phyloP scores from a whole-genome alignment of 2,329 filamentous ascomycete species.

The Xylariaceae sp. region DNA sequence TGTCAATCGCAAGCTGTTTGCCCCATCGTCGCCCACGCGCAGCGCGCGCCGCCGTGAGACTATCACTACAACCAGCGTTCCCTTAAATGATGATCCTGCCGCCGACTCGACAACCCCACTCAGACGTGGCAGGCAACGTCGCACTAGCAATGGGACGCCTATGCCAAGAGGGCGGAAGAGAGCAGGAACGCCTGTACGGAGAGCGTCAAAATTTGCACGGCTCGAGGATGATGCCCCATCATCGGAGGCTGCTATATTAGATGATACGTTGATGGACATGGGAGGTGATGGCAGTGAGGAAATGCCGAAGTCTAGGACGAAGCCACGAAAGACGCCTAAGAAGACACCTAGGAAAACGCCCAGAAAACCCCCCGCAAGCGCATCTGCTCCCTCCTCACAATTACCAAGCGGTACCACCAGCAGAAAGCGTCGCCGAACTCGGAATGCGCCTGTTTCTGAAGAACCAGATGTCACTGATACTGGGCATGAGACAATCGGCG shows the following conservation, averaged over 20 bases:
- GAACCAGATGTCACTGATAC: conserved; percentile 23
- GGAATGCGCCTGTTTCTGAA: conserved; percentile 29
- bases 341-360: conserved; percentile 9
- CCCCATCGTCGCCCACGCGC: conserved; percentile 39
- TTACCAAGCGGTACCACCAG: conserved; percentile 25
- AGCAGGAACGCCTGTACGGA: conserved; percentile 43
- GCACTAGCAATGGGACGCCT: conserved; percentile 51
- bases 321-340: conserved; percentile 29
- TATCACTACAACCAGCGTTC: conserved; percentile 47
- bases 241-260: conserved; percentile 27
- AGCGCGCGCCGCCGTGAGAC: conserved; percentile 36
- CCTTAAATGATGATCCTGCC: conserved; percentile 37
- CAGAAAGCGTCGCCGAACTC: conserved; percentile 33
- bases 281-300: conserved; percentile 26
- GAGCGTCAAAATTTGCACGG: conserved; percentile 35
- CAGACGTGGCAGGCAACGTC: conserved; percentile 43
- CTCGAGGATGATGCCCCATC: conserved; percentile 28
- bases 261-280: conserved; percentile 26
- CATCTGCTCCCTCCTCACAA: conserved; percentile 29
- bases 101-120: conserved; percentile 38
- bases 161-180: conserved; percentile 45
- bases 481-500: conserved; percentile 10
- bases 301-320: conserved; percentile 36
- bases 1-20: conserved; percentile 36
- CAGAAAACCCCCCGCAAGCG: conserved; percentile 8